phyloP scores from a whole-genome alignment of 2,329 filamentous ascomycete genomes.

The Lomentospora prolificans region DNA sequence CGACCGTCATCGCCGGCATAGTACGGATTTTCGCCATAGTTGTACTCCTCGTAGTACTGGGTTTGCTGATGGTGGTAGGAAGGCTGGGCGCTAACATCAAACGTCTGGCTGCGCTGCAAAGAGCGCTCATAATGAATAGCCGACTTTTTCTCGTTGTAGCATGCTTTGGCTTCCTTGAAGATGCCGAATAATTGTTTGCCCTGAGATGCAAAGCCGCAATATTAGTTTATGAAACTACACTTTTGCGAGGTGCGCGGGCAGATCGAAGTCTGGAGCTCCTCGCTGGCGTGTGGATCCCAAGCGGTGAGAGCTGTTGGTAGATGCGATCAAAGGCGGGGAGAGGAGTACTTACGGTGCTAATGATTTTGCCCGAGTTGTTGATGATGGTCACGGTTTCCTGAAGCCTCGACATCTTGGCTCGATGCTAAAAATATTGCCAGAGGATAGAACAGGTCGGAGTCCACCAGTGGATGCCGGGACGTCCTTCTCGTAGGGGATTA shows the following conservation, averaged over 20 bases:
- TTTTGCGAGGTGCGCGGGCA: too few relatives aligned
- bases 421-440: neutral
- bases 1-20: conserved; percentile 26
- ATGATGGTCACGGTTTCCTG: conserved; percentile 75
- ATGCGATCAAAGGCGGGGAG: too few relatives aligned
- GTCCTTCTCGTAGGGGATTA: neutral
- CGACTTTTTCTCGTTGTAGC: conserved; percentile 81
- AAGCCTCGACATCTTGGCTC: conserved; percentile 1
- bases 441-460: neutral
- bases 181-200: conserved; percentile 83
- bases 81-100: conserved; percentile 22
- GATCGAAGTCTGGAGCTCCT: too few relatives aligned
- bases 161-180: conserved; percentile 83
- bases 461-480: neutral
- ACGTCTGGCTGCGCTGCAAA: conserved; percentile 53
- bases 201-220: conserved; percentile 42
- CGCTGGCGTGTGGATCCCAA: too few relatives aligned
- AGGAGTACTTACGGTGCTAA: conserved; percentile 61
- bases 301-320: too few relatives aligned
- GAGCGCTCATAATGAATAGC: conserved; percentile 59
- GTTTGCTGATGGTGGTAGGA: conserved; percentile 11
- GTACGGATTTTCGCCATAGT: conserved; percentile 9
- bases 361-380: conserved; percentile 83
- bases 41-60: conserved; percentile 20
- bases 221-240: too few relatives aligned